A percentile compares a stretch with the other conserved stretches of the same genome.
Conservation (phyloP, 1,284 basidiomycete species). For the Jaminaea rosea region DNA sequence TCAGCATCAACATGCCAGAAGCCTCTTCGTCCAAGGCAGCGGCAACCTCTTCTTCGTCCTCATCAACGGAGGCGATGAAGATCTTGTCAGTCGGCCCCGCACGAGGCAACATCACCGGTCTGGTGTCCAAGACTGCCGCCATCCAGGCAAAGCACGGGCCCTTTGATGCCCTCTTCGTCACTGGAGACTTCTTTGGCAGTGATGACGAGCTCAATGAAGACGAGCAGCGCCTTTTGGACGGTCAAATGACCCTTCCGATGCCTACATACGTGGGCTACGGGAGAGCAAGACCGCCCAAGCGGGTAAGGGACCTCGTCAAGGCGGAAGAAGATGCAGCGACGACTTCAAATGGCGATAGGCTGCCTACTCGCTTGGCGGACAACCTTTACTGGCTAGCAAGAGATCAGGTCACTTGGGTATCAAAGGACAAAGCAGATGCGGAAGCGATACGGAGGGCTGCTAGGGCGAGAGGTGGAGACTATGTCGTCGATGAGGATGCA, state of each 20-base stretch:
- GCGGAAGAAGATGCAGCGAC: not conserved
- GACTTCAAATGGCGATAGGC: not conserved
- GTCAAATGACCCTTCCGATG: constrained; percentile 65
- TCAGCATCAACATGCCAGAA: too few relatives aligned
- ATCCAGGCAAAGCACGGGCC: constrained; percentile 91
- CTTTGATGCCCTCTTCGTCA: constrained; percentile 76
- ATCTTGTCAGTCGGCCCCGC: constrained; percentile 82
- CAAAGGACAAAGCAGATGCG: not conserved
- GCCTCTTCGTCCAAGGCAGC: too few relatives aligned
- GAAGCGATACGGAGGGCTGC: too few relatives aligned
- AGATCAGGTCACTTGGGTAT: constrained; percentile 12
- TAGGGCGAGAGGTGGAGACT: too few relatives aligned
- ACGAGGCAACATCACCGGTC: constrained; percentile 62
- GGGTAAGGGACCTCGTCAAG: not conserved
- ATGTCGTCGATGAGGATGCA: not conserved
- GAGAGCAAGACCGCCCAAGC: constrained; percentile 17
- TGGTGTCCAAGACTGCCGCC: constrained; percentile 70
- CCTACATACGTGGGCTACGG: constrained; percentile 90
- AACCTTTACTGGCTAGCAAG: constrained; percentile 31
- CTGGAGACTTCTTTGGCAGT: constrained; percentile 78
- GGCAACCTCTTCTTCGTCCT: too few relatives aligned
- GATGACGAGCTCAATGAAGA: constrained; percentile 48
- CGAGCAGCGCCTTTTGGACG: constrained; percentile 60
- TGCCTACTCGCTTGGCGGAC: constrained; percentile 7
- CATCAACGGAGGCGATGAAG: too few relatives aligned